Evolutionary conservation across 176 grass and related monocot genomes (phyloP).

Genomic region (Carex pumila): DNA sequence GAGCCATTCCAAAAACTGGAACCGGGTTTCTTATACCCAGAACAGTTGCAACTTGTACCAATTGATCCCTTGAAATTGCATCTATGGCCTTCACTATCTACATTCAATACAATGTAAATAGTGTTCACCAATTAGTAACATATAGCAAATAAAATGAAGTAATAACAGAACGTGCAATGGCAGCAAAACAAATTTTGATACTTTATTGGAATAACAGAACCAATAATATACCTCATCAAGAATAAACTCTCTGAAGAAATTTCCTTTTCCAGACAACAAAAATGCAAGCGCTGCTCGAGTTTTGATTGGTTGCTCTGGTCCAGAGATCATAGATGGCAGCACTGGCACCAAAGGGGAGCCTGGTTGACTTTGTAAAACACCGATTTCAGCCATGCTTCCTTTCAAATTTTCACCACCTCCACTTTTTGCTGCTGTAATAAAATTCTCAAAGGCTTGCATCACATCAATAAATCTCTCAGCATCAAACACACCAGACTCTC

Average conservation of each 20-base stretch:
- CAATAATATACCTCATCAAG: constrained; percentile 71
- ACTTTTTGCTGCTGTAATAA: constrained; percentile 83
- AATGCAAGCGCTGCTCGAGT: constrained; percentile 73
- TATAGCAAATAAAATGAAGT: not conserved
- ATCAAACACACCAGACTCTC: constrained; percentile 79
- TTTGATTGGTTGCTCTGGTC: constrained; percentile 51
- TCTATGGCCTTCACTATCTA: constrained; percentile 98
- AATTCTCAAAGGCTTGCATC: constrained; percentile 98
- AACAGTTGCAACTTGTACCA: constrained; percentile 57
- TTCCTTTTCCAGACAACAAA: constrained; percentile 77
- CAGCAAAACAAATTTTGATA: too few relatives aligned
- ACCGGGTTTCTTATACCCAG: constrained; percentile 50
- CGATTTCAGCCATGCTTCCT: constrained; percentile 81
- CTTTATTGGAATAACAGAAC: not conserved
- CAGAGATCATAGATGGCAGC: constrained; percentile 52
- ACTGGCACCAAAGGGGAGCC: constrained; percentile 51
- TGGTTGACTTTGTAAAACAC: constrained; percentile 58
- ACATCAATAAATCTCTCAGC: constrained; percentile 98
- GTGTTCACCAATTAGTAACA: not conserved
- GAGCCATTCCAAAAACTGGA: constrained; percentile 85
- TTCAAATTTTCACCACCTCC: constrained; percentile 83
- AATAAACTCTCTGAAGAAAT: constrained; percentile 94
- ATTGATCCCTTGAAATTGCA: constrained; percentile 83
- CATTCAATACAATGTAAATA: not conserved
- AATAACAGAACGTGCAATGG: too few relatives aligned